These are phyloP conservation scores for Zoysia pacifica DNA, from an alignment of 176 grass and related monocot genomes.

Conservation along the genomic window DNA sequence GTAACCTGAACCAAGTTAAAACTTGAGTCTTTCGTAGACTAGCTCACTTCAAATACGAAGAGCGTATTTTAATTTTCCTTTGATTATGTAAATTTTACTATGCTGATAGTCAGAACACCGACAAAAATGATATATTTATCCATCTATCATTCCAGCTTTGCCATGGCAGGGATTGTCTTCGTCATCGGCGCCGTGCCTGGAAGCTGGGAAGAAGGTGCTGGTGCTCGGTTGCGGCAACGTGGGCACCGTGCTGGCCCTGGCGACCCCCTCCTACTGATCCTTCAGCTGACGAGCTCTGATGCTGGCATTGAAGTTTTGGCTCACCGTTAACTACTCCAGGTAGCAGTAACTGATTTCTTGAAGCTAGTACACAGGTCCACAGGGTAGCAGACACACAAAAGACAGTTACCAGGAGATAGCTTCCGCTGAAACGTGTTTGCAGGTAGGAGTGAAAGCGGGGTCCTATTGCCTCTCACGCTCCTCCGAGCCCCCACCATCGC, in stretches of 20 bases:
- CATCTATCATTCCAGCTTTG: not conserved
- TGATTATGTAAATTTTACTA: too few relatives aligned
- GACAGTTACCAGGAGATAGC: not conserved
- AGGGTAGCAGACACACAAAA: slow-evolving; percentile 24
- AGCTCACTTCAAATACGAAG: too few relatives aligned
- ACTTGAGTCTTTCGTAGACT: too few relatives aligned
- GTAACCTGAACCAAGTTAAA: too few relatives aligned
- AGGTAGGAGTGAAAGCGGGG: too few relatives aligned
- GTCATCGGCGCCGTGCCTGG: not conserved
- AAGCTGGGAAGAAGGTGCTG: slow-evolving; percentile 17
- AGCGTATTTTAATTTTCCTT: too few relatives aligned
- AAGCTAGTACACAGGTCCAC: slow-evolving; percentile 24
- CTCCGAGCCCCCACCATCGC: too few relatives aligned
- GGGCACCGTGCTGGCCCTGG: slow-evolving; percentile 58
- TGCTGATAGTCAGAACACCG: too few relatives aligned
- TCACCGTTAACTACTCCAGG: not conserved
- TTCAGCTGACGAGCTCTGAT: slow-evolving; percentile 16
- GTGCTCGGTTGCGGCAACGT: slow-evolving; percentile 3
- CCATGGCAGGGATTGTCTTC: slow-evolving; percentile 21
- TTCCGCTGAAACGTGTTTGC: slow-evolving; percentile 1
- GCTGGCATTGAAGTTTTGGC: slow-evolving; percentile 20
- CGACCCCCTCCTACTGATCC: slow-evolving; percentile 42
- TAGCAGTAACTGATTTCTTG: slow-evolving; percentile 15
- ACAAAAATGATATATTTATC: too few relatives aligned
- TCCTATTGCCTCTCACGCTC: too few relatives aligned